Evolutionary conservation across 228 moss, liverwort and hornwort species (phyloP), one percentile per base, ranked within the genome.

Genomic region (Sphagnum fallax): DNA sequence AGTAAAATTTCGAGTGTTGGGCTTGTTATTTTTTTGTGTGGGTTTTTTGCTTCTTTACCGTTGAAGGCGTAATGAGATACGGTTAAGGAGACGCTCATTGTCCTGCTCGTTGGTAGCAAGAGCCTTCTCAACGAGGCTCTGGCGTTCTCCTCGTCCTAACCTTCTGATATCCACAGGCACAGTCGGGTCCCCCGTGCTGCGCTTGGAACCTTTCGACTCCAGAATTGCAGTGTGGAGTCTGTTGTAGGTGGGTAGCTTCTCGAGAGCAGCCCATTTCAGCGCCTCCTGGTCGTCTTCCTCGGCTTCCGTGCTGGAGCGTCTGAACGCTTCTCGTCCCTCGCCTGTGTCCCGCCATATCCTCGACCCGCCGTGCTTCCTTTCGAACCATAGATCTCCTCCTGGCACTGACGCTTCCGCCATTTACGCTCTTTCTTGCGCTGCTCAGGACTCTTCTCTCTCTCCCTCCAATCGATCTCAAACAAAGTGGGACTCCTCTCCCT

Each of bases 81-180:
- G 32, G 32, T 8, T 47, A 64, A 93, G 73, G 32, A 97, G 80
- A 9, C 82, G 75, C 67, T 90, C 90, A 75, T 97, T 97, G 66
- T 97, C 66, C 69, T 88, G 89, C 63, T 93, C 97, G 16, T 53
- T 81, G 6, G 93, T 97, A 47, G 77, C 82, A 64, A 97, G 75
- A 47, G 83, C 97, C 71, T 82, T 81, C 50, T 93, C 93, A 5
- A 97, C 82, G 50, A 97, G 75, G 47, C 50, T 82, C 51, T 78
- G 65, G 47, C 97, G 78, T 85, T 97, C 80, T 12, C 75, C 87
- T 59, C 80, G 79, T 0, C 51, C 60, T 7, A 95, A 78, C 59
- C 52, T 71, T 10, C 89, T 76, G 48, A 92, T 80, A 73, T 95
- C 88, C 8, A 75, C 52, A 6, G 81, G 49, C 0, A 49, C 72